Evolutionary conservation across 169 alveolate genomes (phyloP), one percentile per base, ranked within the genome.

Genomic region (Babesia gibsoni): DNA sequence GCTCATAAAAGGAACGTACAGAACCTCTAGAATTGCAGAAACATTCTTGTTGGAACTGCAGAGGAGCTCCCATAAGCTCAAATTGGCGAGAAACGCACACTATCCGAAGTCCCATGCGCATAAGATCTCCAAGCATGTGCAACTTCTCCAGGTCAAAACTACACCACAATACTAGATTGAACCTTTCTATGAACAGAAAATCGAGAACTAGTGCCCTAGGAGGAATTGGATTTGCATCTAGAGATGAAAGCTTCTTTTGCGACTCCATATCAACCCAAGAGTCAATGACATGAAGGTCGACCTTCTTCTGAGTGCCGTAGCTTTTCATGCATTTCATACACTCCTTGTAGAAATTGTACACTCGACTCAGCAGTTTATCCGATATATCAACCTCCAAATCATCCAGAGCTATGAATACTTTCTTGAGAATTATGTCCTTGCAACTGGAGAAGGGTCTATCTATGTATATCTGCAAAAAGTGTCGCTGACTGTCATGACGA

Each of bases 11-110:
- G 10, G 95, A 82, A 53, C 59, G 67, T n/a, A 84, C 68, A 30
- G 90, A 88, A 9, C 85, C 91, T 23, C 95, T 84, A 54, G 82
- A 53, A 37, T 82, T 84, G 41, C 85, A 73, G 73, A 88, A 73
- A 39, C 83, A 81, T 82, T 88, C 95, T 32, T 88, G 86, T 72
- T 88, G 91, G 66, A 90, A 85, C 41, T 84, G 82, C 23, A 90
- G 70, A 29, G 92, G 93, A 37, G 95, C 95, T n/a, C 95, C 95
- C 89, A 84, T 74, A 27, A 79, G 81, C 68, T 85, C 88, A 53
- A 78, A 73, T 53, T 73, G 72, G 9, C 90, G 84, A 12, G 92
- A 88, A 7, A 82, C 89, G 68, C 84, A 77, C 37, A 88, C 59
- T 23, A 88, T 88, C 52, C 91, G 81, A 43, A 90, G 80, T n/a